Conservation (phyloP, 768 basidiomycete genomes). For the Asterophora lycoperdoides region DNA sequence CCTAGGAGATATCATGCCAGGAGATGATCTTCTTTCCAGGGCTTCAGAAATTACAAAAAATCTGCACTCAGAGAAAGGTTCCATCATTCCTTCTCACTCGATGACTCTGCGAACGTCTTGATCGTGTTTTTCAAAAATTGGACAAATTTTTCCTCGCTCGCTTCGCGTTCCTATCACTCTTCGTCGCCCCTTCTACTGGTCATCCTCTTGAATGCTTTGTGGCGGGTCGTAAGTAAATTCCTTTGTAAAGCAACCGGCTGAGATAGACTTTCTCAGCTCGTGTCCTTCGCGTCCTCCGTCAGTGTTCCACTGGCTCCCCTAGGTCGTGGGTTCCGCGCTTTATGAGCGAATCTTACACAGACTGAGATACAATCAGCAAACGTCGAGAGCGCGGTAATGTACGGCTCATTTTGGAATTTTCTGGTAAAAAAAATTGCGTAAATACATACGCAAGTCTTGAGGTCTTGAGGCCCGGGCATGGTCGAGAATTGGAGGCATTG, state of each 20-base stretch:
- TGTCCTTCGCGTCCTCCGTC: constrained; percentile 73
- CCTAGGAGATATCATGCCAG: too few species aligned
- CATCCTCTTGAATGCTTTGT: constrained; percentile 68
- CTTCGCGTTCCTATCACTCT: constrained; percentile 40
- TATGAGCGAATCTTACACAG: constrained; percentile 91
- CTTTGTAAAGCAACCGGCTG: constrained; percentile 7
- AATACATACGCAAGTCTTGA: too few species aligned
- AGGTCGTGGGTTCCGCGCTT: constrained; percentile 86
- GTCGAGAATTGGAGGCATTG: too few species aligned
- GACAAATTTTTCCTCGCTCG: constrained; percentile 14
- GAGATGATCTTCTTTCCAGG: too few species aligned
- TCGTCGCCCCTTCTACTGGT: constrained; percentile 68
- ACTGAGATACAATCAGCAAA: constrained; percentile 77
- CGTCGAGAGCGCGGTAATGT: constrained; percentile 50
- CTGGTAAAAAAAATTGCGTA: too few species aligned
- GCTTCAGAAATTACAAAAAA: background rate
- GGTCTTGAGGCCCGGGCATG: too few species aligned
- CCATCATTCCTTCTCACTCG: too few species aligned
- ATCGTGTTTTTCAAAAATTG: constrained; percentile 27
- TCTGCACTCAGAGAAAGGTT: too few species aligned
- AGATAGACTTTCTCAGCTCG: background rate
- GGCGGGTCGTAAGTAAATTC: constrained; percentile 63
- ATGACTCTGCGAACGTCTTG: constrained; percentile 39
- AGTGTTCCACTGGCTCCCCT: constrained; percentile 91
- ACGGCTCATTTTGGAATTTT: constrained; percentile 38